phyloP scores from a whole-genome alignment of 129 eudicot genomes.

The Artemisia tridentata region DNA sequence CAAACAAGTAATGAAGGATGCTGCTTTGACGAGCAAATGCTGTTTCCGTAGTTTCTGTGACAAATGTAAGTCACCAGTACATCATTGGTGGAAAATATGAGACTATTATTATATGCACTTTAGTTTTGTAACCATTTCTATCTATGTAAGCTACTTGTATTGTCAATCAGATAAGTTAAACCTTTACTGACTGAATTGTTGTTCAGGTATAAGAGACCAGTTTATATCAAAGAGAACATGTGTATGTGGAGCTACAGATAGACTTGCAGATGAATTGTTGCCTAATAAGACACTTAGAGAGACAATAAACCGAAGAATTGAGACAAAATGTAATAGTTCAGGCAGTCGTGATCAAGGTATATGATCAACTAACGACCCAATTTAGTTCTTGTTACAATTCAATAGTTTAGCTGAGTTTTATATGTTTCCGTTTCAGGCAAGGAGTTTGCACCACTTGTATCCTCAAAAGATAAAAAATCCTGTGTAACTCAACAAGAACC shows the following conservation, averaged over 20 bases:
- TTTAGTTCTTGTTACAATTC: not conserved
- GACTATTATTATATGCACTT: not conserved
- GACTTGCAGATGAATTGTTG: constrained; percentile 13
- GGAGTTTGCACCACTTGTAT: not conserved
- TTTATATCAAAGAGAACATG: not conserved
- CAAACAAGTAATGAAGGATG: constrained; percentile 8
- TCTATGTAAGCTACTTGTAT: too few species aligned
- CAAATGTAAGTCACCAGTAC: not conserved
- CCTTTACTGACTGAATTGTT: not conserved
- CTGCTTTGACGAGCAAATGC: constrained; percentile 7
- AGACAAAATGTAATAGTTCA: not conserved
- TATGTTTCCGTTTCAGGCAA: not conserved
- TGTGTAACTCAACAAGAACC: not conserved
- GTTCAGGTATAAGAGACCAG: constrained; percentile 12
- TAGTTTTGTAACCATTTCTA: not conserved
- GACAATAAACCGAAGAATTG: not conserved
- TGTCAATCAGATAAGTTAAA: not conserved
- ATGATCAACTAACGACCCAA: not conserved
- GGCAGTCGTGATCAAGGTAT: constrained; percentile 1
- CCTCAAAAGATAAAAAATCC: constrained; percentile 6
- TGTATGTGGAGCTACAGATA: constrained; percentile 3
- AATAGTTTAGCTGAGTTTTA: not conserved
- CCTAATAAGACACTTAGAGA: constrained; percentile 13
- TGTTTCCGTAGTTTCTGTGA: constrained; percentile 15
- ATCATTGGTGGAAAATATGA: constrained; percentile 1